Percentiles rank a stretch among this genome's conserved stretches.
Conservation (phyloP, 1,284 basidiomycete species). For the Trametes hirsuta region DNA sequence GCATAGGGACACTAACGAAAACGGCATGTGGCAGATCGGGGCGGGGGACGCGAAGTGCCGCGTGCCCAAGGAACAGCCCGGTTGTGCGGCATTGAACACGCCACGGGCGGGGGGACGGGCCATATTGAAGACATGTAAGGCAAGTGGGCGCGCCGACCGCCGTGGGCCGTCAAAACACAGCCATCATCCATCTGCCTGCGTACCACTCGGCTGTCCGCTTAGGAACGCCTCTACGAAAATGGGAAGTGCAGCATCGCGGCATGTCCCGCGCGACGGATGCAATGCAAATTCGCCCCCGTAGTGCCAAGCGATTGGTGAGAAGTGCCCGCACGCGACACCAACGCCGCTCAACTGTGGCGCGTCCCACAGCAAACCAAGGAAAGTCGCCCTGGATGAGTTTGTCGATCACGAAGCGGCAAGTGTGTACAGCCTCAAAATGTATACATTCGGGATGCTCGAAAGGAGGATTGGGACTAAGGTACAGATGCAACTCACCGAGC, state of each 20-base stretch:
- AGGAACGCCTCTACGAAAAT: neutral
- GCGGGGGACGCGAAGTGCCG: conserved; percentile 3
- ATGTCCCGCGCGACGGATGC: neutral
- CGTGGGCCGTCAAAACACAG: neutral
- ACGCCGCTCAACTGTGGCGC: neutral
- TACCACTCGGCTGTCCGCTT: neutral
- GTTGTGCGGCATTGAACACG: neutral
- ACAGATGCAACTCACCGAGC: no score
- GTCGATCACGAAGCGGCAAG: neutral
- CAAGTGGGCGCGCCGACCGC: neutral
- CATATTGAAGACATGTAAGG: conserved; percentile 4
- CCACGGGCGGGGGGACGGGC: neutral
- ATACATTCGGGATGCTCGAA: no score
- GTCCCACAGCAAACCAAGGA: neutral
- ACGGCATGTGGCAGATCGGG: neutral
- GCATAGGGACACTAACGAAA: neutral
- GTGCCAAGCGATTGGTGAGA: no score
- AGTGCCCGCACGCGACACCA: neutral
- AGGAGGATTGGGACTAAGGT: no score
- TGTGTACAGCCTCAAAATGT: neutral
- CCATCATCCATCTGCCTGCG: conserved; percentile 1
- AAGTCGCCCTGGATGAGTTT: neutral
- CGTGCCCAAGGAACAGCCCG: conserved; percentile 6
- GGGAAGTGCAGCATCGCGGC: neutral
- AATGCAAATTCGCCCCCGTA: neutral